phyloP scores from a whole-genome alignment of 495 filamentous ascomycete genomes.

The Penicillium herquei region DNA sequence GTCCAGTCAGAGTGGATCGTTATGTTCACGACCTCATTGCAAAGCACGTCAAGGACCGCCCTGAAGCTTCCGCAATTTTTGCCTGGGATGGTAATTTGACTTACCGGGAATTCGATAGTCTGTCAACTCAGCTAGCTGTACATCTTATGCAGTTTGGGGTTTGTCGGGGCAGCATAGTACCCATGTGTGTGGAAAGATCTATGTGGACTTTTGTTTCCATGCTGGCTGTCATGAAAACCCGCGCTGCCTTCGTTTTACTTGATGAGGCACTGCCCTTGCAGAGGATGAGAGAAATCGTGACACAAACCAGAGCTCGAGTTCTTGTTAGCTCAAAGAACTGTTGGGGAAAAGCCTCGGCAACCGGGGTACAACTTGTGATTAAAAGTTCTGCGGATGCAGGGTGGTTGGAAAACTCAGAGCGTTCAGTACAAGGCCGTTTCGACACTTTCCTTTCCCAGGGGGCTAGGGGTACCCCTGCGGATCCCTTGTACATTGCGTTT shows the following conservation, averaged over 20 bases:
- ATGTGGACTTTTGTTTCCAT: not conserved
- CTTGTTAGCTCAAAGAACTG: not conserved
- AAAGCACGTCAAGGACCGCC: too few relatives aligned
- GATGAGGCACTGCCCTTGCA: not conserved
- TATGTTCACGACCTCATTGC: too few relatives aligned
- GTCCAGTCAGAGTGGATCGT: too few relatives aligned
- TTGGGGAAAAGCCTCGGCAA: not conserved
- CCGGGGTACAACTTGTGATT: too few relatives aligned
- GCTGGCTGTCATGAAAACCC: not conserved
- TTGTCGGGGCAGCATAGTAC: not conserved
- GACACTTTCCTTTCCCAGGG: not conserved
- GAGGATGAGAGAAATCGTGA: not conserved
- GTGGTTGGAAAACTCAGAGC: too few relatives aligned
- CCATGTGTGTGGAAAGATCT: not conserved
- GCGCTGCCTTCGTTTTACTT: not conserved
- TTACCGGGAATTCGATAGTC: not conserved
- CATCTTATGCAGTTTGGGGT: not conserved
- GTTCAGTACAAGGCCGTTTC: not conserved
- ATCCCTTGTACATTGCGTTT: not conserved
- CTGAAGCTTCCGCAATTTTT: too few relatives aligned
- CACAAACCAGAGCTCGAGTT: not conserved
- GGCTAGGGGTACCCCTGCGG: not conserved
- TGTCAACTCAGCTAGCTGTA: not conserved
- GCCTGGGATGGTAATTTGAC: not conserved
- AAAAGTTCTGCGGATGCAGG: too few relatives aligned